Conservation (phyloP, 805 yeast genomes). For the Candida succiphila region DNA sequence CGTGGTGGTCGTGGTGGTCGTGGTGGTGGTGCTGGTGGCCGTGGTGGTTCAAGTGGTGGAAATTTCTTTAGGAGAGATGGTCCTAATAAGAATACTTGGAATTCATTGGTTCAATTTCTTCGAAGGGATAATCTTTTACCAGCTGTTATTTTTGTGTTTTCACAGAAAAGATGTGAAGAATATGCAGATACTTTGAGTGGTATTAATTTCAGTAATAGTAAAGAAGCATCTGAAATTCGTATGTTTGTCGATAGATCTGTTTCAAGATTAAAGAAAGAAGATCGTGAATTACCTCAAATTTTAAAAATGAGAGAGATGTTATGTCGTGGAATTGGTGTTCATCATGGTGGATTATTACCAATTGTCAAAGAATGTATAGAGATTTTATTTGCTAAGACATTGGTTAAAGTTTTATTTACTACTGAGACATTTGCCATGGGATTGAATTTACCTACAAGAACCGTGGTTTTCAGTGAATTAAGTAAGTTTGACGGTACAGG, state of each 20-base stretch:
- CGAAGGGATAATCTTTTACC: slow-evolving; percentile 69
- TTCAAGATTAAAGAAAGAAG: slow-evolving; percentile 80
- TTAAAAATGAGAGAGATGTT: slow-evolving; percentile 71
- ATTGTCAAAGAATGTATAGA: slow-evolving; percentile 91
- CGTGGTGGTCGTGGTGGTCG: slow-evolving; percentile 18
- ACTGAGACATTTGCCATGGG: slow-evolving; percentile 99
- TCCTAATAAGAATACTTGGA: slow-evolving; percentile 76
- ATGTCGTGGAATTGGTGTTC: slow-evolving; percentile 89
- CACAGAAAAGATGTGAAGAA: slow-evolving; percentile 88
- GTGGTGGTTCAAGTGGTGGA: slow-evolving; percentile 14
- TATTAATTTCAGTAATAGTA: slow-evolving; percentile 72
- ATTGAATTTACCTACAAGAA: slow-evolving; percentile 88
- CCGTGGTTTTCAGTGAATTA: slow-evolving; percentile 81
- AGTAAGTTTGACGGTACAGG: slow-evolving; percentile 87
- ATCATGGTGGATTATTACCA: slow-evolving; percentile 90
- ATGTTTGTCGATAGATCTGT: slow-evolving; percentile 90
- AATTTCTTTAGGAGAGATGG: slow-evolving; percentile 41
- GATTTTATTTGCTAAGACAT: slow-evolving; percentile 75
- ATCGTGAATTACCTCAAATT: slow-evolving; percentile 89
- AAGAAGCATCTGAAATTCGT: slow-evolving; percentile 83
- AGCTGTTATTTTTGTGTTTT: slow-evolving; percentile 87
- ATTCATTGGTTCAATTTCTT: slow-evolving; percentile 59
- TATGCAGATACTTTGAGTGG: slow-evolving; percentile 73
- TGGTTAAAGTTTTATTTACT: slow-evolving; percentile 87
- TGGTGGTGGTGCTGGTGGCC: slow-evolving; percentile 17